phyloP scores from a whole-genome alignment of 2,329 filamentous ascomycete species.

The Didymella pinodella region DNA sequence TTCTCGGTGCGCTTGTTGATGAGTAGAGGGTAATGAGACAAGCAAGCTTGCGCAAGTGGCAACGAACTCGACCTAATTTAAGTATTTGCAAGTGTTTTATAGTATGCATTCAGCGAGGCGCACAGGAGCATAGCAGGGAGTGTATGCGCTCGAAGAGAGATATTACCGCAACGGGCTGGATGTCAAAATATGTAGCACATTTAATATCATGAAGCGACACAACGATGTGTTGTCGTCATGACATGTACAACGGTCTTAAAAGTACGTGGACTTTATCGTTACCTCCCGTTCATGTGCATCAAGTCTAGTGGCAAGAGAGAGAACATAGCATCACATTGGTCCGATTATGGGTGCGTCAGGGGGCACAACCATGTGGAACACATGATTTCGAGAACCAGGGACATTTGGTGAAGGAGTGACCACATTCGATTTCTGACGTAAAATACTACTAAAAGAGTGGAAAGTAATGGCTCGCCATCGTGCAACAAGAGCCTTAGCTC shows the following conservation, averaged over 20 bases:
- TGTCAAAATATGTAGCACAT: conserved; percentile 1
- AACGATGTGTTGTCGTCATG: no score
- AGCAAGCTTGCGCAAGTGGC: not conserved
- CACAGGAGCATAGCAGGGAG: not conserved
- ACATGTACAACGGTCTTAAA: not conserved
- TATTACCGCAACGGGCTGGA: not conserved
- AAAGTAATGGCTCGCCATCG: conserved; percentile 5
- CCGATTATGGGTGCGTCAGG: no score
- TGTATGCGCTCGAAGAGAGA: not conserved
- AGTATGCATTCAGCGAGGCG: conserved; percentile 10
- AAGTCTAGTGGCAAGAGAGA: no score
- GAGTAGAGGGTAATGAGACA: conserved; percentile 44
- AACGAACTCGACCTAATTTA: not conserved
- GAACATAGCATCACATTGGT: no score
- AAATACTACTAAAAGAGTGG: conserved; percentile 7
- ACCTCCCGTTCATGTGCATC: no score
- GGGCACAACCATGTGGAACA: no score
- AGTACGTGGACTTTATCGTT: not conserved
- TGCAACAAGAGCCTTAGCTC: not conserved
- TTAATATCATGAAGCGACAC: no score
- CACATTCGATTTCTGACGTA: conserved; percentile 1
- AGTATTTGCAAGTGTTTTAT: not conserved
- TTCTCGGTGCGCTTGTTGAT: conserved; percentile 80
- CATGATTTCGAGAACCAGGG: not conserved
- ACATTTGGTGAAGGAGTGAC: conserved; percentile 6